Conservation (phyloP, 768 basidiomycete species). For the Boletus rufocinnamomeus region DNA sequence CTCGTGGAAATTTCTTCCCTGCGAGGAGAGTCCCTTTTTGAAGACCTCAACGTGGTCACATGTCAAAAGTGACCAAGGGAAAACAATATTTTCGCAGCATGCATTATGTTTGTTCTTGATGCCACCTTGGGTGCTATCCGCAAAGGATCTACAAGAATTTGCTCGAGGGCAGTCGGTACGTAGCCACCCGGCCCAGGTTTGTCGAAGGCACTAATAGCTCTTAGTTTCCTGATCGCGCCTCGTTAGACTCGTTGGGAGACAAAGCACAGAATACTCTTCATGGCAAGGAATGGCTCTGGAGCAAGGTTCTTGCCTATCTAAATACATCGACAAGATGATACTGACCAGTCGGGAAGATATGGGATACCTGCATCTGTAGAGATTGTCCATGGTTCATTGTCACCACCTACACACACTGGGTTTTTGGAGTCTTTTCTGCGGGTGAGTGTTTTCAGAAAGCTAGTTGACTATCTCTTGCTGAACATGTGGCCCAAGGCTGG, state of each 20-base stretch:
- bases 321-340: neutral
- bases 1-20: slow-evolving; percentile 34
- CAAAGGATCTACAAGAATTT: slow-evolving; percentile 38
- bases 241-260: slow-evolving; percentile 6
- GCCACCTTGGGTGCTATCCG: slow-evolving; percentile 43
- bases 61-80: slow-evolving; percentile 11
- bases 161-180: slow-evolving; percentile 25
- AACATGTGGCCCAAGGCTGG: slow-evolving; percentile 44
- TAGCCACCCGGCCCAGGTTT: neutral
- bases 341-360: slow-evolving; percentile 34
- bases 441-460: slow-evolving; percentile 28
- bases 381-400: slow-evolving; percentile 42
- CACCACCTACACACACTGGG: slow-evolving; percentile 47
- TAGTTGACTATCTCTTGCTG: neutral
- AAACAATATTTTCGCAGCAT: slow-evolving; percentile 16
- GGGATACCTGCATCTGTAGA: slow-evolving; percentile 41
- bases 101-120: slow-evolving; percentile 36
- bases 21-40: slow-evolving; percentile 25
- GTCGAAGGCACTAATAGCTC: slow-evolving; percentile 2
- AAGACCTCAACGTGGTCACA: slow-evolving; percentile 34
- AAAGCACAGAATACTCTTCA: slow-evolving; percentile 14
- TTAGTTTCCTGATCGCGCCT: slow-evolving; percentile 24
- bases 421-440: slow-evolving; percentile 43
- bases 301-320: slow-evolving; percentile 39
- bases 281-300: slow-evolving; percentile 56